Conservation (phyloP, 176 grass and related monocot species). For the Phragmites australis region DNA sequence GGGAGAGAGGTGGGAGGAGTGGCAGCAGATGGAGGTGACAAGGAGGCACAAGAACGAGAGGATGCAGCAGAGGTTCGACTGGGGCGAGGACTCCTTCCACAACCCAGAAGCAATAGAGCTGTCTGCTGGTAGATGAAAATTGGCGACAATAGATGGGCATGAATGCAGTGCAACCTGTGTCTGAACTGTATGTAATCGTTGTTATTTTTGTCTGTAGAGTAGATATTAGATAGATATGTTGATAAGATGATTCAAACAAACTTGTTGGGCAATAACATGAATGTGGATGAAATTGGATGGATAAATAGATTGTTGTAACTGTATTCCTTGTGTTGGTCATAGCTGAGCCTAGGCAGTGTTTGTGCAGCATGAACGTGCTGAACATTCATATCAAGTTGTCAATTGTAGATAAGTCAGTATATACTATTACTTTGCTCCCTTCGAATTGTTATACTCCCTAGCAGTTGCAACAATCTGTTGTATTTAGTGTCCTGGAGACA, state of each 20-base stretch:
- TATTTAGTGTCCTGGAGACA: not conserved
- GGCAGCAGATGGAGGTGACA: conserved; percentile 78
- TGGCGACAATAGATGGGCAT: not conserved
- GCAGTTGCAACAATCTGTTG: not conserved
- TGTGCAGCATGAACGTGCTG: not conserved
- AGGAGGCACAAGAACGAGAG: conserved; percentile 69
- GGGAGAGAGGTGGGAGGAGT: conserved; percentile 84
- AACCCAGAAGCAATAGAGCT: conserved; percentile 72
- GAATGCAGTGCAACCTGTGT: not conserved
- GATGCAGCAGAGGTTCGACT: conserved; percentile 56
- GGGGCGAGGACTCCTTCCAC: conserved; percentile 62
- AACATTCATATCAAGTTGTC: not conserved
- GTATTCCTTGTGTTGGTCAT: not conserved
- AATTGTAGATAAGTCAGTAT: not conserved
- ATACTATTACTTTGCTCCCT: not conserved
- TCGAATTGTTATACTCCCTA: not conserved
- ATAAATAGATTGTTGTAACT: not conserved
- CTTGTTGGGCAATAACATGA: not conserved
- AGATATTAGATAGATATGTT: not conserved
- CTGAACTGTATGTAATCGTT: conserved; percentile 9
- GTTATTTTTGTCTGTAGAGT: not conserved
- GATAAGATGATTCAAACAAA: not conserved
- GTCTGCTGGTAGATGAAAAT: conserved; percentile 59
- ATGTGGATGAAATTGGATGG: not conserved
- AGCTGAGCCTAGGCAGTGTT: not conserved